Percentiles rank a stretch among this genome's conserved stretches.
Conservation (phyloP, 2,329 filamentous ascomycete species). For the Talaromyces funiculosus region DNA sequence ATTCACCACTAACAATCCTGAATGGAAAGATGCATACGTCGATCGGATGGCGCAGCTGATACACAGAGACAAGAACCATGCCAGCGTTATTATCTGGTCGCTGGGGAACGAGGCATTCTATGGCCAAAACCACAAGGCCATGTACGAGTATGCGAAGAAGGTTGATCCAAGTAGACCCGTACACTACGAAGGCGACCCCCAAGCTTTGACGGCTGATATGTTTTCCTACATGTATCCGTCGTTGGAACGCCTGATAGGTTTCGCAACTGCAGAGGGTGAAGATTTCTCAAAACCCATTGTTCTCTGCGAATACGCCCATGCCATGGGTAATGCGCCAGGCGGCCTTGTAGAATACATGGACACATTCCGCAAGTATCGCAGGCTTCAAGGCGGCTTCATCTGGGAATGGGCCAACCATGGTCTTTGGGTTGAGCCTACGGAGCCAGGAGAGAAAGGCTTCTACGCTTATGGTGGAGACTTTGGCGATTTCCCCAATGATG, state of each 20-base stretch:
- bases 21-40: slow-evolving; percentile 55
- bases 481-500: slow-evolving; percentile 54
- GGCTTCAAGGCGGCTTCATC: slow-evolving; percentile 61
- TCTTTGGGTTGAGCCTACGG: slow-evolving; percentile 36
- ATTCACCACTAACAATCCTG: slow-evolving; percentile 28
- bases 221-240: slow-evolving; percentile 38
- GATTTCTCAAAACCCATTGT: slow-evolving; percentile 38
- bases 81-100: slow-evolving; percentile 67
- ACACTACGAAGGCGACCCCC: slow-evolving; percentile 61
- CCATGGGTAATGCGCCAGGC: slow-evolving; percentile 71
- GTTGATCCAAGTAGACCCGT: slow-evolving; percentile 56
- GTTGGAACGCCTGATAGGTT: neutral
- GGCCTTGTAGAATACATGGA: slow-evolving; percentile 63
- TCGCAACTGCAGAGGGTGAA: slow-evolving; percentile 31
- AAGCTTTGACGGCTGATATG: slow-evolving; percentile 59
- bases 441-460: slow-evolving; percentile 33
- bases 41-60: slow-evolving; percentile 62
- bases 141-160: slow-evolving; percentile 58
- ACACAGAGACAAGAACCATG: slow-evolving; percentile 64
- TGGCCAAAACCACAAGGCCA: slow-evolving; percentile 60
- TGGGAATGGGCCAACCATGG: slow-evolving; percentile 63
- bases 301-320: slow-evolving; percentile 51
- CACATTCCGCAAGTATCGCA: slow-evolving; percentile 55
- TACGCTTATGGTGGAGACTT: slow-evolving; percentile 59
- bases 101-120: slow-evolving; percentile 70